phyloP scores from a whole-genome alignment of 306 rosid genomes.

The Heteromeles arbutifolia region DNA sequence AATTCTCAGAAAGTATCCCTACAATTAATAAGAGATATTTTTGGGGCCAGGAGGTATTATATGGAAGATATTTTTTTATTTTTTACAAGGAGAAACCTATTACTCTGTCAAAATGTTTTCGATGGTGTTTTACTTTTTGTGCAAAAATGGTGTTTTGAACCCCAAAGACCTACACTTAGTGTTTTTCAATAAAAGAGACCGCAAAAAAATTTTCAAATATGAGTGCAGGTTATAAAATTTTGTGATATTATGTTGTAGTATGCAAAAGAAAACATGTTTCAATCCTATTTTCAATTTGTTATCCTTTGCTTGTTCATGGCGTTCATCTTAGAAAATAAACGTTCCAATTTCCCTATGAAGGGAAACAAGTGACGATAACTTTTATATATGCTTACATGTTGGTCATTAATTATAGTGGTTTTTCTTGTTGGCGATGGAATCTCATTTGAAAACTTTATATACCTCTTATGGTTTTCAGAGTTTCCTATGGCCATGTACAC shows the following conservation, averaged over 20 bases:
- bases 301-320: neutral
- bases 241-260: neutral
- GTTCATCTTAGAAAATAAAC: neutral
- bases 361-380: neutral
- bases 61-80: too few relatives aligned
- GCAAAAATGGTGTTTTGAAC: neutral
- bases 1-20: neutral
- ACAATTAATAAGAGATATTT: neutral
- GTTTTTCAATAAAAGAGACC: neutral
- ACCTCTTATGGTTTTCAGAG: neutral
- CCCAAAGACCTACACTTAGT: neutral
- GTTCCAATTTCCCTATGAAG: neutral
- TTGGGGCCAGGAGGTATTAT: neutral
- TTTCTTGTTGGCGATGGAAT: too few relatives aligned
- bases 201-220: neutral
- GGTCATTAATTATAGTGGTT: neutral
- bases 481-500: neutral
- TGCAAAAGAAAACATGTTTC: neutral
- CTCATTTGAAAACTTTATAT: neutral
- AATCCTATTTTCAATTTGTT: neutral
- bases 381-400: neutral
- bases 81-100: neutral
- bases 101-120: too few relatives aligned
- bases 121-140: neutral
- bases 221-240: neutral